Conservation (phyloP, 306 rosid species). For the Trifolium fragiferum region DNA sequence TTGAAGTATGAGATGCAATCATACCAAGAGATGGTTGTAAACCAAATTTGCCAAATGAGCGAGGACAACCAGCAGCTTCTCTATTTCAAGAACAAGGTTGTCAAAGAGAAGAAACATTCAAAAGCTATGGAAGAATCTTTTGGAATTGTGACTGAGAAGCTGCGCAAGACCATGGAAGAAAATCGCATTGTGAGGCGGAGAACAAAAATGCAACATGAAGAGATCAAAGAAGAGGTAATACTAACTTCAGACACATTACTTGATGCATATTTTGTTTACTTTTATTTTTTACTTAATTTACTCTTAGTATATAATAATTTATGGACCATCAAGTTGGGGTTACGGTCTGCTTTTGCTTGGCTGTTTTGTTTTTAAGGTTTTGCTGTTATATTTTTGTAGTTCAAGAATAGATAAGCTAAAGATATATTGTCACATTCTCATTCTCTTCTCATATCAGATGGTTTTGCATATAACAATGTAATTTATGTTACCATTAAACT, state of each 20-base stretch:
- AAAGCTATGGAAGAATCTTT: constrained; percentile 61
- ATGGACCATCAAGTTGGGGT: neutral
- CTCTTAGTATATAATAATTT: constrained; percentile 21
- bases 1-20: constrained; percentile 76
- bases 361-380: constrained; percentile 13
- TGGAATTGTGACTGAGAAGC: constrained; percentile 53
- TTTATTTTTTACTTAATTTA: neutral
- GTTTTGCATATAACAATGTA: neutral
- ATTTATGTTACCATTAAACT: constrained; percentile 1
- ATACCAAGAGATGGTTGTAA: constrained; percentile 77
- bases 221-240: constrained; percentile 81
- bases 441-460: constrained; percentile 17
- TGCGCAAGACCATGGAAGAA: constrained; percentile 63
- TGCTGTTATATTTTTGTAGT: neutral
- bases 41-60: constrained; percentile 74
- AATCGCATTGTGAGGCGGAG: constrained; percentile 61
- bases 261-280: constrained; percentile 21
- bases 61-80: constrained; percentile 74
- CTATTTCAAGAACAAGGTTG: constrained; percentile 58
- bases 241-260: constrained; percentile 25
- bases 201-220: constrained; percentile 62
- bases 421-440: neutral
- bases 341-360: constrained; percentile 11
- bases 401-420: constrained; percentile 7
- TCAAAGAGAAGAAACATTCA: constrained; percentile 41